Evolutionary conservation across 2,329 filamentous ascomycete genomes (phyloP).

Genomic region (Ophioceras dolichostomum): DNA sequence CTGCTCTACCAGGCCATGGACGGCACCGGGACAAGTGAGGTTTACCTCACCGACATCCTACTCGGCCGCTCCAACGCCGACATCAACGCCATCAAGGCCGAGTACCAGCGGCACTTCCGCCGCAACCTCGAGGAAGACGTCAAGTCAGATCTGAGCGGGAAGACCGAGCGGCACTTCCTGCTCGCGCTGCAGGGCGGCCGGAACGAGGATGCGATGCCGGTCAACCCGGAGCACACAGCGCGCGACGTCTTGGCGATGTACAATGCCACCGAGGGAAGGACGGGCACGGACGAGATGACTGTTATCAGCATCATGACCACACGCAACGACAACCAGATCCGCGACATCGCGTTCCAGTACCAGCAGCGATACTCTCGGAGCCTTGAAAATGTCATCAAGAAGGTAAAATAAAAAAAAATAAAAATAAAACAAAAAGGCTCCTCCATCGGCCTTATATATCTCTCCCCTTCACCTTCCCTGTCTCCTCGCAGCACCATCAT

Average conservation of each 20-base stretch:
- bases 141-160: constrained; percentile 67
- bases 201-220: constrained; percentile 64
- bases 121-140: constrained; percentile 60
- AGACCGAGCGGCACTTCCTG: constrained; percentile 76
- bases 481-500: too few species aligned
- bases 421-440: too few species aligned
- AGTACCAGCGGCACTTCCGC: constrained; percentile 58
- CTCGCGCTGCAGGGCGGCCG: constrained; percentile 66
- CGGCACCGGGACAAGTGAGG: constrained; percentile 77
- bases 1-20: constrained; percentile 60
- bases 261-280: constrained; percentile 59
- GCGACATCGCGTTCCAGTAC: constrained; percentile 69
- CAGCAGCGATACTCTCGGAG: constrained; percentile 56
- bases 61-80: constrained; percentile 79
- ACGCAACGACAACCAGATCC: constrained; percentile 70
- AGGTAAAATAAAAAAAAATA: too few species aligned
- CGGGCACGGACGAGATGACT: constrained; percentile 61
- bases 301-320: constrained; percentile 69
- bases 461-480: too few species aligned
- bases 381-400: constrained; percentile 63
- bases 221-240: constrained; percentile 66
- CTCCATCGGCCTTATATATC: too few species aligned
- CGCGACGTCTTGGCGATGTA: constrained; percentile 68
- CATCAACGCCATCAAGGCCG: constrained; percentile 69
- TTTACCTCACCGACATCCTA: constrained; percentile 74